These are phyloP conservation scores for Penicillium aurantiogriseum DNA, from an alignment of 2,329 filamentous ascomycete genomes.

Conservation along the genomic window DNA sequence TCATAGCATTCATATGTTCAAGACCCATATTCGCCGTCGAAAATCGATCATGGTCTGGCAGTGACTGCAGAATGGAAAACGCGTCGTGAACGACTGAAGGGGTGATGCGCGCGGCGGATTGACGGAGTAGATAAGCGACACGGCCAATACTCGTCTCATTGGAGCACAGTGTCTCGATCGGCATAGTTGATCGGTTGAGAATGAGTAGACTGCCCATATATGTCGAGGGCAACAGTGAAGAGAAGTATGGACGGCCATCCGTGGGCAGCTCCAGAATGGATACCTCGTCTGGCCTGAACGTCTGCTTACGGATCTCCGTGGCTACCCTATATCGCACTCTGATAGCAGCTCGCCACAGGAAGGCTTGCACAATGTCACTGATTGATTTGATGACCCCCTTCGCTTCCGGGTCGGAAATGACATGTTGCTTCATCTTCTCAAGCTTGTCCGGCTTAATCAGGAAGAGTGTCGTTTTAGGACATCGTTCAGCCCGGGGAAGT, in stretches of 20 bases:
- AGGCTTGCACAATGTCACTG: neutral
- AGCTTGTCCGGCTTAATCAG: neutral
- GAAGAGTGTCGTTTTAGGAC: neutral
- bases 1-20: neutral
- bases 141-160: neutral
- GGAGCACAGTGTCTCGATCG: neutral
- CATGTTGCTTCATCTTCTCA: neutral
- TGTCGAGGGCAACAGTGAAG: neutral
- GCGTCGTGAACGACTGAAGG: neutral
- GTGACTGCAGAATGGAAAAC: neutral
- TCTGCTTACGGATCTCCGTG: neutral
- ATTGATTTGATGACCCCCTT: neutral
- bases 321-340: neutral
- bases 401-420: neutral
- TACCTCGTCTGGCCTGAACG: neutral
- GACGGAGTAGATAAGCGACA: neutral
- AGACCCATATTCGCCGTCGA: neutral
- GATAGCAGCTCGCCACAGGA: neutral
- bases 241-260: neutral
- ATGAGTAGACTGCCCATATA: neutral
- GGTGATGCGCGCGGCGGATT: neutral
- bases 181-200: neutral
- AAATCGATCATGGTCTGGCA: neutral
- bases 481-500: neutral
- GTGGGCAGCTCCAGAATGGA: neutral